Evolutionary conservation across 2,329 filamentous ascomycete genomes (phyloP), one percentile per base, ranked within the genome.

Genomic region (Hypocreales sp.): DNA sequence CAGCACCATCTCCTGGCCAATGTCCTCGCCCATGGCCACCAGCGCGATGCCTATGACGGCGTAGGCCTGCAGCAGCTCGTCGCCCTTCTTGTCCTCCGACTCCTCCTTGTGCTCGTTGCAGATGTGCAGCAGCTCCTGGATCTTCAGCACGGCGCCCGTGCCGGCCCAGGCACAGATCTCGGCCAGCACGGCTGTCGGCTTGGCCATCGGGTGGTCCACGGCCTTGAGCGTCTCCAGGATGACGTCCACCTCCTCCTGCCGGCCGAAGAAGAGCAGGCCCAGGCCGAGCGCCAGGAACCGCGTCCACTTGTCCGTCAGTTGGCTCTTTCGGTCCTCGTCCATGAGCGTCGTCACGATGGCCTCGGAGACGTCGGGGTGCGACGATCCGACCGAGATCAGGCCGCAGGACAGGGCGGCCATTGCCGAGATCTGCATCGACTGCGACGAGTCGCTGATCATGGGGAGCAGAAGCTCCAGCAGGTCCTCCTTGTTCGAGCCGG

Each of bases 121-220:
- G 46, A 95, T 87, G 54, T 95, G 90, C 24, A 98, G 72, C 34
- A 98, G 71, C 54, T 95, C 86, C 54, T 98, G 90, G 30, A 98
- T 74, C 65, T 98, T 98, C 40, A 98, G 62, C 31, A 98, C 90
- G 7, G 90, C 87, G 36, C 92, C 90, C 24, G 92, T 98, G 31
- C 90, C 90, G 26, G 90, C 90, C 84, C 87, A 98, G 4, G 90
- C 90, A 47, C 92, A 98, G 30, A 95, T 92, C 46, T 93, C 87
- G 11, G 86, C 84, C 34, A 98, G 69, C 5, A 95, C 82, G 1
- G 82, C 80, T 2, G 87, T 93, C n/a, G 90, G 81, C 56, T 90
- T 90, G 13, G 86, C 82, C 75, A 94, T 92, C 15, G 90, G 87
- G 49, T 95, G 87, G 37, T 95, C 86, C 29, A 95, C 84, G 15